Percentiles rank a stretch among this genome's conserved stretches.
These are phyloP conservation scores for Smallanthus sonchifolius DNA, from an alignment of 129 eudicot species.

Conservation along the genomic window DNA sequence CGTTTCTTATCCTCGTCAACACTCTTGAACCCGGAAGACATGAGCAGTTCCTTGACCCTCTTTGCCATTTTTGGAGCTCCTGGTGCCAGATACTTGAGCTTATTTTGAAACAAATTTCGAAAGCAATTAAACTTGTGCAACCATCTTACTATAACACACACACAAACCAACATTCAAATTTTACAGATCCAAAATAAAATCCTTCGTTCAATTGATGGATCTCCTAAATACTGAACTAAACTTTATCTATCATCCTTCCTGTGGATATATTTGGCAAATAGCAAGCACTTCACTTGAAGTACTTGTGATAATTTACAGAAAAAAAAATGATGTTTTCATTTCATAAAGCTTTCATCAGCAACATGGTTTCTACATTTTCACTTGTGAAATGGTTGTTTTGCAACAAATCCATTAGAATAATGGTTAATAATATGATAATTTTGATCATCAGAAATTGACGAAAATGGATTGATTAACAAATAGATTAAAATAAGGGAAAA, in stretches of 20 bases:
- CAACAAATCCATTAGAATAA: no score
- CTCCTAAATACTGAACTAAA: not conserved
- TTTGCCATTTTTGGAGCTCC: slow-evolving; percentile 80
- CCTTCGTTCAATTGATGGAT: not conserved
- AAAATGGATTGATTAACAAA: no score
- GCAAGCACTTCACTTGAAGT: not conserved
- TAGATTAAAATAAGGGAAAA: no score
- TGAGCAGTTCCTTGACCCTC: slow-evolving; percentile 66
- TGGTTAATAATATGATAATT: no score
- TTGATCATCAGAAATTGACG: no score
- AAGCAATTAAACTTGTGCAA: not conserved
- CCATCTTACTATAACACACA: not conserved
- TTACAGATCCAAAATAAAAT: not conserved
- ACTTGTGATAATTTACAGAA: no score
- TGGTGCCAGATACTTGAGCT: slow-evolving; percentile 87
- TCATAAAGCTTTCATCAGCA: no score
- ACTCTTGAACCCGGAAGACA: slow-evolving; percentile 50
- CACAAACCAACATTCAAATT: not conserved
- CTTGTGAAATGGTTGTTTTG: no score
- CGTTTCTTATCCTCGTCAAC: slow-evolving; percentile 61
- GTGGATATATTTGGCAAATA: not conserved
- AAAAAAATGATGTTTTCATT: no score
- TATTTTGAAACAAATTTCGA: not conserved
- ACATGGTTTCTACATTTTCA: no score
- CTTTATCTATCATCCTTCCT: not conserved